Conservation (phyloP, 2,329 filamentous ascomycete genomes). For the Hypoxylon sp. region DNA sequence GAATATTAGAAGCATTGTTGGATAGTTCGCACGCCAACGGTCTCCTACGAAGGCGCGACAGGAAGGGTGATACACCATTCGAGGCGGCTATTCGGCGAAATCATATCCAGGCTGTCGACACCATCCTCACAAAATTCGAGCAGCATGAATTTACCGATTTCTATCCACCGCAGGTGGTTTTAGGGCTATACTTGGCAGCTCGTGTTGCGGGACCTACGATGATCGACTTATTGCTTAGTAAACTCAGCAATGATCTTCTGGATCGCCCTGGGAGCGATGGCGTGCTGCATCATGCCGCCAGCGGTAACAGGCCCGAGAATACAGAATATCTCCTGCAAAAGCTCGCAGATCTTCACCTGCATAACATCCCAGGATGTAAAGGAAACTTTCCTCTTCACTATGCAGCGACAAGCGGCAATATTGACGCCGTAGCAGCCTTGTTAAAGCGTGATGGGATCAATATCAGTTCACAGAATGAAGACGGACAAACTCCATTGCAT, state of each 20-base stretch:
- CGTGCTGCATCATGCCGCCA: conserved; percentile 34
- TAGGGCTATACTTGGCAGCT: conserved; percentile 30
- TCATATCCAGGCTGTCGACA: conserved; percentile 38
- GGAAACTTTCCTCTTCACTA: conserved; percentile 34
- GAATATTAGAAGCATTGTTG: conserved; percentile 32
- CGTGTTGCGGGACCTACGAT: conserved; percentile 22
- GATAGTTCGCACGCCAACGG: conserved; percentile 25
- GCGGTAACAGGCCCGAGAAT: conserved; percentile 32
- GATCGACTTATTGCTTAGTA: conserved; percentile 20
- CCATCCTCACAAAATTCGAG: conserved; percentile 26
- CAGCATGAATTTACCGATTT: conserved; percentile 25
- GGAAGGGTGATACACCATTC: conserved; percentile 32
- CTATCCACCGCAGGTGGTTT: conserved; percentile 23
- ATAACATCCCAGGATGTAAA: conserved; percentile 15
- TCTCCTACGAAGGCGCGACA: conserved; percentile 20
- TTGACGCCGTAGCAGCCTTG: conserved; percentile 20
- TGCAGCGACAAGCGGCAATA: conserved; percentile 35
- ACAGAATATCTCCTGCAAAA: conserved; percentile 30
- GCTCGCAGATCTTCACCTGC: conserved; percentile 19
- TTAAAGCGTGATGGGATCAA: conserved; percentile 20
- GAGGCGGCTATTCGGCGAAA: conserved; percentile 30
- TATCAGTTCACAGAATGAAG: conserved; percentile 26
- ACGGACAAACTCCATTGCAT: conserved; percentile 30
- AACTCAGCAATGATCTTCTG: conserved; percentile 12
- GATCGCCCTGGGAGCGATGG: conserved; percentile 5